Evolutionary conservation across 2,329 filamentous ascomycete species (phyloP).

Genomic region (Talaromyces albobiverticillius): DNA sequence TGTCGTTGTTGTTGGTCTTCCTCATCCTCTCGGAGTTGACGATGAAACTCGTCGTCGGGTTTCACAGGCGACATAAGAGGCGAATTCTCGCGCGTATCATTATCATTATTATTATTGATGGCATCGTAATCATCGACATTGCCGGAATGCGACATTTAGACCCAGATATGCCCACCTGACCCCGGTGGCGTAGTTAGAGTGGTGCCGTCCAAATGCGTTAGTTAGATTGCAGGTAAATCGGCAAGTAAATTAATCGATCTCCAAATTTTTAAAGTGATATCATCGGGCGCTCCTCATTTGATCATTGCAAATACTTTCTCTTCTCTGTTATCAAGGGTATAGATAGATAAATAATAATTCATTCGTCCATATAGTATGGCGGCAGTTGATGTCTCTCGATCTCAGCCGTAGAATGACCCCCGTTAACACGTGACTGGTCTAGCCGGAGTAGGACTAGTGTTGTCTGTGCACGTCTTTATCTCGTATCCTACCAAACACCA

Average conservation of each 20-base stretch:
- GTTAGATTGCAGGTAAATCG: too few relatives aligned
- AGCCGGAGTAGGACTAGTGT: background rate
- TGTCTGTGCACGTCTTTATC: background rate
- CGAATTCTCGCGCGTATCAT: constrained; percentile 24
- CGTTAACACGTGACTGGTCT: background rate
- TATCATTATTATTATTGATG: constrained; percentile 15
- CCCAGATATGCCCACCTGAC: background rate
- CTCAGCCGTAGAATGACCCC: background rate
- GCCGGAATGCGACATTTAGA: constrained; percentile 13
- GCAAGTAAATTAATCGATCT: too few relatives aligned
- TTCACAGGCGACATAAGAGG: constrained; percentile 27
- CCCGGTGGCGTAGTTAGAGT: background rate
- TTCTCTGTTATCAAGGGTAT: too few relatives aligned
- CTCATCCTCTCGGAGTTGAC: constrained; percentile 1
- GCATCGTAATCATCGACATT: constrained; percentile 6
- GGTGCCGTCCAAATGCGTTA: too few relatives aligned
- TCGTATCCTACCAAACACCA: too few relatives aligned
- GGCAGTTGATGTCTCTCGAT: too few relatives aligned
- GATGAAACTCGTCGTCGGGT: constrained; percentile 17
- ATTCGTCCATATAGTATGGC: too few relatives aligned
- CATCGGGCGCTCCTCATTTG: too few relatives aligned
- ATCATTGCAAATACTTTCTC: too few relatives aligned
- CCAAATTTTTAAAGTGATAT: too few relatives aligned
- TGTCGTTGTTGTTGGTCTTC: too few relatives aligned
- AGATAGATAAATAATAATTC: too few relatives aligned